A percentile compares a stretch with the other conserved stretches of the same genome.
phyloP scores from a whole-genome alignment of 768 basidiomycete species.

The Sutorius australiensis region DNA sequence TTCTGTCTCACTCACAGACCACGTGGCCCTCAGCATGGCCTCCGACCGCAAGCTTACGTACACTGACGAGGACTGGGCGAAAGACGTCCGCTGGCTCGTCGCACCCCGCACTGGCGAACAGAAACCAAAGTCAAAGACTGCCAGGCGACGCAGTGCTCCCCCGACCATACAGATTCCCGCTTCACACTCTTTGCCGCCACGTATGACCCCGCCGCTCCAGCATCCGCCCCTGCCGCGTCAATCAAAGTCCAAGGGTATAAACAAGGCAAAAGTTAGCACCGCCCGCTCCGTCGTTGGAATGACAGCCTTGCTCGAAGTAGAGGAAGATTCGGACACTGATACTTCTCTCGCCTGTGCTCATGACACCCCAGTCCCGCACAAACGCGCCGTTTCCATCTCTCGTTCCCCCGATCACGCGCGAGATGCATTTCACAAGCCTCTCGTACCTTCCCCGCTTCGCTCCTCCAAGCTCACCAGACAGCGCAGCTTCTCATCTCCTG shows the following conservation, averaged over 20 bases:
- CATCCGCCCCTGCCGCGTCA: constrained; percentile 18
- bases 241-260: constrained; percentile 25
- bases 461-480: constrained; percentile 24
- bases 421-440: constrained; percentile 16
- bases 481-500: constrained; percentile 32
- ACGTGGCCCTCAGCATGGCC: constrained; percentile 20
- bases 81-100: constrained; percentile 63
- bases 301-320: constrained; percentile 51
- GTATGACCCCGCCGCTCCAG: constrained; percentile 5
- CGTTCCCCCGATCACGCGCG: constrained; percentile 8
- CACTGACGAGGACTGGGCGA: constrained; percentile 62
- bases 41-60: constrained; percentile 32
- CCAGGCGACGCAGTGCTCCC: constrained; percentile 20
- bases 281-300: constrained; percentile 50
- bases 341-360: not conserved
- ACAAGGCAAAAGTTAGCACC: constrained; percentile 31
- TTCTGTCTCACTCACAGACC: constrained; percentile 28
- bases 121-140: constrained; percentile 20
- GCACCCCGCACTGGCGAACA: constrained; percentile 26
- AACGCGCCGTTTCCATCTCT: constrained; percentile 13
- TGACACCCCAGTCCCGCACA: constrained; percentile 13
- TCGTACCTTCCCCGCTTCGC: constrained; percentile 23
- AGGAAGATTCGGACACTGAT: constrained; percentile 40
- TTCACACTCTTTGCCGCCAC: constrained; percentile 19
- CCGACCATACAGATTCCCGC: constrained; percentile 6